Base-by-base conservation (phyloP, 1,284 basidiomycete genomes). In the Clitocybe nebularis region DNA sequence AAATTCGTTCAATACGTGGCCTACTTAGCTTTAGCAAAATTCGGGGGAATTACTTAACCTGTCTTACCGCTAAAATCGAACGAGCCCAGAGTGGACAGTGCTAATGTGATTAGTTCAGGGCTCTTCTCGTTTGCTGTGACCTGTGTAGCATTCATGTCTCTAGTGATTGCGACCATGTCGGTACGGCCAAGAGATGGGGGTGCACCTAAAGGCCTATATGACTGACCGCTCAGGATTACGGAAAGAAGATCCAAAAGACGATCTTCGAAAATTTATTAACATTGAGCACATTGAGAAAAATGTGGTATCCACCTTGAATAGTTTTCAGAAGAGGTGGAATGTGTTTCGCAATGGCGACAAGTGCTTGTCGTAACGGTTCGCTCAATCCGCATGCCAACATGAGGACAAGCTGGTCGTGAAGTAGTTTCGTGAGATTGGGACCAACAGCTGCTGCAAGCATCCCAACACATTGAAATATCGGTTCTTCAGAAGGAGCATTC, bases 381-480 rank as follows among this genome's bases (percentile, higher is more conserved):
- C 89, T 95, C 46, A 99, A 69, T 1, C 94, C 95, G 63, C 89
- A 96, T 0, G 85, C 88, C 62, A 99, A 93, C 89, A 99, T 99
- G 37, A 97, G 74, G 60, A 98, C 93, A 23, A 99, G 79, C 52
- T 98, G 86, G 58, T 99, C 96, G 63, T 98, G 96, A 54, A 99
- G 76, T 45, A 96, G 77, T 58, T 94, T 92, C 0, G 96, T 98
- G 39, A 99, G 72, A 59, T 94, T 95, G 1, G 94, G 93, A 0
- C 96, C 96, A 26, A 99, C 93, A 3, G 96, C 93, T 0, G 84
- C 82, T 1, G 94, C 93, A 39, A 99, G 74, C 90, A 98, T 94
- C 24, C 93, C 93, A 37, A 99, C 81, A 63, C 96, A 99, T 70
- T 98, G 91, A 60, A 99, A 99, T 51, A 99, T 94, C 0, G 95